Evolutionary conservation across 345 rosid species (phyloP), one percentile per base, ranked within the genome.

Genomic region (Heritiera littoralis): DNA sequence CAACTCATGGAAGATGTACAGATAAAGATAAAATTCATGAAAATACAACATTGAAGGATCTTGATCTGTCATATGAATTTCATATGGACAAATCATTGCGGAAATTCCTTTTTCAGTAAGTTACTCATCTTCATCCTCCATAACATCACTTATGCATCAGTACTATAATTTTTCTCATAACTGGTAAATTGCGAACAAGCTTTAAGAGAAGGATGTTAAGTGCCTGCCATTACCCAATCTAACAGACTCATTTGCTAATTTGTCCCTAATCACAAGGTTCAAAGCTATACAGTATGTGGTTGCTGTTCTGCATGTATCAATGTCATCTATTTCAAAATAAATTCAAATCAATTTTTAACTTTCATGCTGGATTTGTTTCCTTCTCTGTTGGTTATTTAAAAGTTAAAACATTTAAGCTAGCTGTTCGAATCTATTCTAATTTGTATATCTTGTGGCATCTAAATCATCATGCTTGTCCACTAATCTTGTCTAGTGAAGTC

Each of bases 61-160:
- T 86, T 74, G 98, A 96, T 86, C 86, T 96, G 48, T 76, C 80
- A 65, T 94, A 89, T 71, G 98, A 89, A 81, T 89, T 96, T 84
- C 93, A 86, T 48, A 96, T 96, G 99, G 99, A 96, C 87, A 96
- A 88, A 80, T 82, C 85, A 79, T 81, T 96, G 84, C 86, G 92
- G 41, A 91, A 91, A 59, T 84, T 90, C 61, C 97, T 96, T 79
- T 89, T 96, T 83, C 77, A 88, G 99, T 96, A 88, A 90, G 92
- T 78, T 20, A 52, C 67, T 65, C n/a, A 49, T 74, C 66, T 51
- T 15, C 15, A 72, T 49, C 28, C 14, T 79, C 32, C 54, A 13
- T 73, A 30, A 63, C 41, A 63, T 48, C 59, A 35, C 23, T 64
- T 77, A 3, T 64, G 72, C 52, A 28, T 11, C 2, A 15, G 7